These are phyloP conservation scores for Lodderomyces oxycetoniae DNA, from an alignment of 1,139 yeast species.

Conservation along the genomic window DNA sequence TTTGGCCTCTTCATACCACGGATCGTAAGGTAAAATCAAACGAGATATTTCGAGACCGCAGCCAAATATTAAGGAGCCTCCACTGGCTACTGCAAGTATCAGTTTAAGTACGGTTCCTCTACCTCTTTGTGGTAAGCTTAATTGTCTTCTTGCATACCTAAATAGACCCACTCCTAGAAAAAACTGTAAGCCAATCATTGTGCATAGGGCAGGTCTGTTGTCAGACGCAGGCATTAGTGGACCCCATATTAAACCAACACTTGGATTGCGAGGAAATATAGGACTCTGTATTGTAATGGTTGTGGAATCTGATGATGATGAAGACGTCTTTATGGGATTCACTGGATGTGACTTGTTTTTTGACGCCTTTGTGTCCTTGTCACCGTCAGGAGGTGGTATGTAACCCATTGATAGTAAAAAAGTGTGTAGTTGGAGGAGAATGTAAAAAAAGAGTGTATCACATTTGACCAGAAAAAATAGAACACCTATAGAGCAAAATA, in stretches of 20 bases:
- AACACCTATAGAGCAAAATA: too few relatives aligned
- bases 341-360: conserved; percentile 1
- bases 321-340: conserved; percentile 9
- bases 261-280: conserved; percentile 41
- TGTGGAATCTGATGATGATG: conserved; percentile 14
- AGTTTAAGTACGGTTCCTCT: conserved; percentile 11
- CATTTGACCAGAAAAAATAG: too few relatives aligned
- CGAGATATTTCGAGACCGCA: conserved; percentile 49
- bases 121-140: conserved; percentile 7
- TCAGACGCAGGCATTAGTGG: conserved; percentile 65
- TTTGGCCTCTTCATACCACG: conserved; percentile 60
- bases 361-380: conserved; percentile 9
- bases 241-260: conserved; percentile 58
- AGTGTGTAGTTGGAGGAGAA: neutral
- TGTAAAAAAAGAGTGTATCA: neutral
- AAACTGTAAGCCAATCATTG: conserved; percentile 46
- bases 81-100: conserved; percentile 20
- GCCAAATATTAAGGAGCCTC: conserved; percentile 26
- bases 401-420: conserved; percentile 22
- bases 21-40: conserved; percentile 50
- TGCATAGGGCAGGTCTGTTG: conserved; percentile 44
- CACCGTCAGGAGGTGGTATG: conserved; percentile 29
- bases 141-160: conserved; percentile 18
- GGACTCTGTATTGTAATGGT: conserved; percentile 23
- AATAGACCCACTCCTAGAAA: conserved; percentile 35